Conservation (phyloP, 257 asterid species). For the Mitragyna speciosa region DNA sequence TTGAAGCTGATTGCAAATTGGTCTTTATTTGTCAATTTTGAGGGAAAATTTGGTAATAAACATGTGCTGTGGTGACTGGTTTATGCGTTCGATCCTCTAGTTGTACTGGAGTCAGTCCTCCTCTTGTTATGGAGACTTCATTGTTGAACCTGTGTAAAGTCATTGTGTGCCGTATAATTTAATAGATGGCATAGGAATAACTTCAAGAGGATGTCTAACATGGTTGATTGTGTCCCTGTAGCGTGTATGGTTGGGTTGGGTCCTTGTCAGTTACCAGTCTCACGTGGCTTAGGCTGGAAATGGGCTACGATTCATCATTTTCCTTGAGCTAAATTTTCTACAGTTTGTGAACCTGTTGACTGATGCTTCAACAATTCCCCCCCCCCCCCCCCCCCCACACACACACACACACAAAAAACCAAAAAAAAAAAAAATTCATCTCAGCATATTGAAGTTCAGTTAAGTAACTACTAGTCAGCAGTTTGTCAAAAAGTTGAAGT, state of each 20-base stretch:
- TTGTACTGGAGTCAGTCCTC: neutral
- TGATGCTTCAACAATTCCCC: neutral
- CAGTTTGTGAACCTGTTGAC: neutral
- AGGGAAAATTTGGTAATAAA: neutral
- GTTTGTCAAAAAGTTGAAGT: neutral
- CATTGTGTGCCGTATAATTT: neutral
- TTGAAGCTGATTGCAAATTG: neutral
- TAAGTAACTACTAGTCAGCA: neutral
- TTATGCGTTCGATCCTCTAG: neutral
- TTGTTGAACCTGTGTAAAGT: neutral
- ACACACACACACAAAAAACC: too few species aligned
- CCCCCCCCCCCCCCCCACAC: too few species aligned
- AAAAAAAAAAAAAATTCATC: too few species aligned
- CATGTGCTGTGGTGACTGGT: neutral
- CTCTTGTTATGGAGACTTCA: neutral
- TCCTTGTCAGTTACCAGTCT: neutral
- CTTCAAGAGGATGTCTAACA: neutral
- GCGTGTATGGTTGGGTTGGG: neutral
- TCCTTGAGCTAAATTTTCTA: neutral
- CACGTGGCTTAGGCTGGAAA: neutral
- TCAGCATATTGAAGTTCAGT: neutral
- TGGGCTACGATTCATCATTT: neutral
- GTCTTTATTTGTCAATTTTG: neutral
- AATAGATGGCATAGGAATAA: neutral
- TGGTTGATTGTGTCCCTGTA: neutral